Evolutionary conservation across 2,329 filamentous ascomycete genomes (phyloP).

Genomic region (Xylariaceae sp.): DNA sequence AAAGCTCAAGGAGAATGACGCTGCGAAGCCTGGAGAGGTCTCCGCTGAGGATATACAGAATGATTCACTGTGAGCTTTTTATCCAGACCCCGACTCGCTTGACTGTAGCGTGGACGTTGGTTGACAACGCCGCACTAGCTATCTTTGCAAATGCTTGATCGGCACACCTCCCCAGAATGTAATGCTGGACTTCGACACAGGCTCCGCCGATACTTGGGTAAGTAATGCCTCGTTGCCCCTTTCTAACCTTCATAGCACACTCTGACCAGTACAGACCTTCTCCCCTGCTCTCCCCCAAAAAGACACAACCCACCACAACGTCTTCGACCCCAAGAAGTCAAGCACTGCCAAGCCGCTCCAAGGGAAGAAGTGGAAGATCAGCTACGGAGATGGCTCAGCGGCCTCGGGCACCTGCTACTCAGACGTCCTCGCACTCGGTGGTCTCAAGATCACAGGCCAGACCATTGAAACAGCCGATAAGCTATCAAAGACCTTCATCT

Average conservation of each 20-base stretch:
- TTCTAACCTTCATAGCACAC: neutral
- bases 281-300: slow-evolving; percentile 45
- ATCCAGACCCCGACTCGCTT: neutral
- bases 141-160: slow-evolving; percentile 60
- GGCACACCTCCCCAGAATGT: slow-evolving; percentile 62
- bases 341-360: slow-evolving; percentile 50
- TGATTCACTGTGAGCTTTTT: slow-evolving; percentile 44
- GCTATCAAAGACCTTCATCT: slow-evolving; percentile 55
- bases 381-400: slow-evolving; percentile 64
- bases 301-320: slow-evolving; percentile 41
- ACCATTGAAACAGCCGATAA: slow-evolving; percentile 60
- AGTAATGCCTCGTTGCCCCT: slow-evolving; percentile 19
- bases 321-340: slow-evolving; percentile 60
- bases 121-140: slow-evolving; percentile 49
- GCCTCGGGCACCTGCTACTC: slow-evolving; percentile 63
- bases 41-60: slow-evolving; percentile 63
- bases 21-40: slow-evolving; percentile 44
- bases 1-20: slow-evolving; percentile 33
- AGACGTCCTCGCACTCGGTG: slow-evolving; percentile 59
- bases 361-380: slow-evolving; percentile 59
- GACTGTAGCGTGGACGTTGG: neutral
- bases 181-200: slow-evolving; percentile 66
- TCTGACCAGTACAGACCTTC: slow-evolving; percentile 44
- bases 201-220: slow-evolving; percentile 67
- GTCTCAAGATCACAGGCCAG: slow-evolving; percentile 57